Evolutionary conservation across 1,284 basidiomycete genomes (phyloP), one percentile per base, ranked within the genome.

Genomic region (Somion occarium): DNA sequence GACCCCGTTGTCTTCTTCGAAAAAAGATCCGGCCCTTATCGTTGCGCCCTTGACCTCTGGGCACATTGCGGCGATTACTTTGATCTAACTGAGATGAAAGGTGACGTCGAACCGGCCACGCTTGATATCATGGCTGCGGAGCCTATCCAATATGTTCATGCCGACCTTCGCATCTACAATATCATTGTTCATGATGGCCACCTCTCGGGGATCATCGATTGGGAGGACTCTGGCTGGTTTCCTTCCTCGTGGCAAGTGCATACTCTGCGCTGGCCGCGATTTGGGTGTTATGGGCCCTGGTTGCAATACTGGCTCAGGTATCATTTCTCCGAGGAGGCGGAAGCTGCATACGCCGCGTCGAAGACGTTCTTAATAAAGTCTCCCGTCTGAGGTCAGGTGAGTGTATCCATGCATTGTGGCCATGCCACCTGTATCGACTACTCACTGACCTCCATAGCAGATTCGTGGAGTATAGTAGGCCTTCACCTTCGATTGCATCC

Each of bases 211-310:
- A 53, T 63, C 26, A 55, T 64, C 24, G 61, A 64, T 49, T 64
- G 62, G 62, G 59, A 64, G 45, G 56, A 63, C 42, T 58, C 59
- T 5, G 62, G 62, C 4, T 64, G 61, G 62, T 49, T 55, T 5
- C 61, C 61, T 15, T 41, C 24, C 23, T 50, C 26, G 45, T 56
- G 52, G 48, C 54, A 53, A 24, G 38, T 55, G 13, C 48, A 50
- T 26, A 47, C 26, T 13, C 30, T 55, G 42, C 51, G 54, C 15
- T 47, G 25, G 26, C 30, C 26, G 2, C 27, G 44, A 3, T 30
- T 27, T 15, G 52, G 48, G 5, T 56, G 54, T 34, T 13, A 27
- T 26, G 38, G 38, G 18, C 42, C 34, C 22, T 56, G 54, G 54
- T 24, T 20, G 13, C 15, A 37, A 45, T 52, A 41, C 39, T 60